Evolutionary conservation across 1,284 basidiomycete genomes (phyloP).

Genomic region (Marasmius sp.): DNA sequence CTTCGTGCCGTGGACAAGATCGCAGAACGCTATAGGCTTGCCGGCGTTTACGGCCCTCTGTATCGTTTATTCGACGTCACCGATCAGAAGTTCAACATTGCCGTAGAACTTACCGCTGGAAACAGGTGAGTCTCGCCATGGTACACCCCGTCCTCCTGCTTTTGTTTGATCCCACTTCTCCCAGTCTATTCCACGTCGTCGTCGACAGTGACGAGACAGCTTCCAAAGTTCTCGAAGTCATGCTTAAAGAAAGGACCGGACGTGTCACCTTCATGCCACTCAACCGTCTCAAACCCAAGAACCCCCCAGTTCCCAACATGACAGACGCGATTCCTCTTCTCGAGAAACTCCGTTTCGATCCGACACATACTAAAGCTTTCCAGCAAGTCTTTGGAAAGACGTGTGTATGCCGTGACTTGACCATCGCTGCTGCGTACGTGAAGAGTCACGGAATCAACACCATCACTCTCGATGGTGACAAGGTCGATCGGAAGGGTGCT

Average conservation of each 20-base stretch:
- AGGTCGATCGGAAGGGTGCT: slow-evolving; percentile 94
- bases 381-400: slow-evolving; percentile 99
- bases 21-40: slow-evolving; percentile 68
- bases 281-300: slow-evolving; percentile 89
- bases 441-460: slow-evolving; percentile 94
- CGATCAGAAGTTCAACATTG: slow-evolving; percentile 88
- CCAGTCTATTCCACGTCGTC: slow-evolving; percentile 93
- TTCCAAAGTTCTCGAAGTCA: slow-evolving; percentile 82
- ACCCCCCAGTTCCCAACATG: slow-evolving; percentile 67
- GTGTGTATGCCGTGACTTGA: slow-evolving; percentile 91
- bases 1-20: slow-evolving; percentile 85
- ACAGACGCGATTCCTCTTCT: slow-evolving; percentile 89
- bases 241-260: slow-evolving; percentile 91
- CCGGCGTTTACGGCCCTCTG: slow-evolving; percentile 89
- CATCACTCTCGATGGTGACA: slow-evolving; percentile 97
- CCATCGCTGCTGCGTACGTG: slow-evolving; percentile 92
- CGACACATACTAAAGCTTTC: slow-evolving; percentile 76
- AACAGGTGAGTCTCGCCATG: slow-evolving; percentile 61
- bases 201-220: slow-evolving; percentile 96
- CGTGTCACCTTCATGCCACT: slow-evolving; percentile 98
- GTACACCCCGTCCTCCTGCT: not conserved
- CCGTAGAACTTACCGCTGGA: slow-evolving; percentile 93
- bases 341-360: slow-evolving; percentile 81
- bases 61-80: slow-evolving; percentile 93
- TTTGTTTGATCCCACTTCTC: slow-evolving; percentile 9